Conservation (phyloP, 768 basidiomycete genomes). For the Hygrophoropsis aurantiaca region DNA sequence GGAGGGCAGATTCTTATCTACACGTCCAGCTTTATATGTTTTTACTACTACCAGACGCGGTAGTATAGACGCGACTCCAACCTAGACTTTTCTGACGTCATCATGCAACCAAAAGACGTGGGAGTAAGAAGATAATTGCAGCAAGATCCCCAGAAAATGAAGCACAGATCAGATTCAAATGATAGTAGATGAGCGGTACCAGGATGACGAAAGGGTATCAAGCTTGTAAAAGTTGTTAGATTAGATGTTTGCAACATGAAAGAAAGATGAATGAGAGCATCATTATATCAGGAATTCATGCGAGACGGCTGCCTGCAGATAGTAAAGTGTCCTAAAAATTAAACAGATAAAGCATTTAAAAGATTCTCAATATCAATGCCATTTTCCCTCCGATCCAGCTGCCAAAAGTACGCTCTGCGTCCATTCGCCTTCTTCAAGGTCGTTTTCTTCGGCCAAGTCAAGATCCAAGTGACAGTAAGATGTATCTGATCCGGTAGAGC, state of each 20-base stretch:
- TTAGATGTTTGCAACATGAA: background rate
- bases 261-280: background rate
- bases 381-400: constrained; percentile 49
- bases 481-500: constrained; percentile 14
- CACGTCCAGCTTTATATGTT: constrained; percentile 10
- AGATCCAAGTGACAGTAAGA: constrained; percentile 28
- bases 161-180: background rate
- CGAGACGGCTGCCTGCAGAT: background rate
- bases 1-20: constrained; percentile 3
- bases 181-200: background rate
- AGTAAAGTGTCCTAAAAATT: background rate
- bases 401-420: constrained; percentile 70
- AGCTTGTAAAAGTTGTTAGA: background rate
- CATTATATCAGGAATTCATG: no score
- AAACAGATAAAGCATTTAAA: background rate
- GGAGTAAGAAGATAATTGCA: no score
- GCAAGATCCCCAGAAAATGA: background rate
- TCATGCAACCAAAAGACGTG: background rate
- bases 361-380: constrained; percentile 11
- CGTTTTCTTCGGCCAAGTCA: constrained; percentile 36
- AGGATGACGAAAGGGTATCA: background rate
- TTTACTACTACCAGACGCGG: constrained; percentile 1
- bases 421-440: constrained; percentile 61
- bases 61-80: background rate
- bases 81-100: constrained; percentile 19